phyloP scores from a whole-genome alignment of 768 basidiomycete genomes.

The Saitozyma sp. region DNA sequence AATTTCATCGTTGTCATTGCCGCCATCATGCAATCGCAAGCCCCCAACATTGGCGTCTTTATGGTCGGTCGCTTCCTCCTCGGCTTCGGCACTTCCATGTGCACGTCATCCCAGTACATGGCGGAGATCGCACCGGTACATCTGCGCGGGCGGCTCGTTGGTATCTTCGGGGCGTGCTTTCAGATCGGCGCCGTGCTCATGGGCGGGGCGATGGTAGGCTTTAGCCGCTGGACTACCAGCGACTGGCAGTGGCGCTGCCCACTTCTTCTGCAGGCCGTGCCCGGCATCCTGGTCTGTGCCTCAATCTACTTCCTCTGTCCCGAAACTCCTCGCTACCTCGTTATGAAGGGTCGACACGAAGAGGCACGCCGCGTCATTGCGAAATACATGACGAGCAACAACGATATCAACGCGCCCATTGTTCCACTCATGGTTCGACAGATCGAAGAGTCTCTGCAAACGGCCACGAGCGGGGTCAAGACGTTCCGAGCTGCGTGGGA shows the following conservation, averaged over 20 bases:
- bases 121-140: too few relatives aligned
- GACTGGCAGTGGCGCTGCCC: neutral
- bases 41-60: conserved; percentile 25
- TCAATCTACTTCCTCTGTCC: conserved; percentile 6
- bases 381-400: conserved; percentile 65
- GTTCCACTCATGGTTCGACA: conserved; percentile 4
- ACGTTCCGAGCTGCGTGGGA: conserved; percentile 3
- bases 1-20: conserved; percentile 12
- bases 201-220: too few relatives aligned
- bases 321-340: conserved; percentile 11
- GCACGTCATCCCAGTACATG: too few relatives aligned
- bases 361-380: conserved; percentile 69
- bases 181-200: too few relatives aligned
- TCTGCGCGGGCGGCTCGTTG: too few relatives aligned
- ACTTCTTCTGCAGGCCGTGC: neutral
- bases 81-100: conserved; percentile 49
- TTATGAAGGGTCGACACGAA: conserved; percentile 55
- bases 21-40: conserved; percentile 15
- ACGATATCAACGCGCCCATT: conserved; percentile 58
- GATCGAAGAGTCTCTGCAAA: conserved; percentile 6
- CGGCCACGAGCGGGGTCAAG: conserved; percentile 1
- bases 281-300: neutral
- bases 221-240: too few relatives aligned
- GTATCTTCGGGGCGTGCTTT: too few relatives aligned
- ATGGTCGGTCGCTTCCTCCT: conserved; percentile 26